Base-by-base conservation (phyloP, 495 filamentous ascomycete species). In the Lepidopterella palustris region DNA sequence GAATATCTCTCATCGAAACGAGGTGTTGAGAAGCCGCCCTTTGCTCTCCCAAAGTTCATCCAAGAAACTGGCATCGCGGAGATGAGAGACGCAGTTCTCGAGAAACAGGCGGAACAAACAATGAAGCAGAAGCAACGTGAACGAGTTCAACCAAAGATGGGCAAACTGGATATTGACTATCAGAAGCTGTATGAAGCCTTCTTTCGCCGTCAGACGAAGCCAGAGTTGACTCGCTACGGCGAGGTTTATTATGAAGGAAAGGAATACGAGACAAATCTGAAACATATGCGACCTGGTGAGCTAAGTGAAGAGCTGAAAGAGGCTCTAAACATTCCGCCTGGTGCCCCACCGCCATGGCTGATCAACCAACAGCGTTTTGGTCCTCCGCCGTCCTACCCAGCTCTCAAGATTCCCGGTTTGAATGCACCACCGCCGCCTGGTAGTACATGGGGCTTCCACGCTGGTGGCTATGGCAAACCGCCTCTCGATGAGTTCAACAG, bases 191-290 rank as follows among this genome's bases (percentile, higher is more conserved):
- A 97, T 71, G 93, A 97, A 70, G 93, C 93, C 5, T 98, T 98
- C 75, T 98, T 97, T 78, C 82, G 90, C 25, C 95, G 93, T 68
- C 93, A 98, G 72, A 95, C 89, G 32, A 98, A 98, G 69, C 93
- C 93, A 1, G 85, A 90, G 62, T 74, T 98, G 52, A 97, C 93
- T 42, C 83, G 91, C 20, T 97, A 95, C 67, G 93, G 93, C 26
- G 93, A 98, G 72, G 91, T 97, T 18, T 98, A 98, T 73, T 97
- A 96, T 69, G 93, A 98, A 68, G 93, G 93, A 64, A 98, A 98
- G 70, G 93, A 98, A 73, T 96, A 89, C 71, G 93, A 98, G 74
- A 96, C 92, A 5, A 96, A 97, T 75, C 79, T 95, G 48, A 84
- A 84, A 63, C 88, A 96, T 74, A 79, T 96, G 49, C 84, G 89